Percentiles rank a stretch among this genome's conserved stretches.
phyloP scores from a whole-genome alignment of 495 filamentous ascomycete genomes.

The Annulohypoxylon moriforme region DNA sequence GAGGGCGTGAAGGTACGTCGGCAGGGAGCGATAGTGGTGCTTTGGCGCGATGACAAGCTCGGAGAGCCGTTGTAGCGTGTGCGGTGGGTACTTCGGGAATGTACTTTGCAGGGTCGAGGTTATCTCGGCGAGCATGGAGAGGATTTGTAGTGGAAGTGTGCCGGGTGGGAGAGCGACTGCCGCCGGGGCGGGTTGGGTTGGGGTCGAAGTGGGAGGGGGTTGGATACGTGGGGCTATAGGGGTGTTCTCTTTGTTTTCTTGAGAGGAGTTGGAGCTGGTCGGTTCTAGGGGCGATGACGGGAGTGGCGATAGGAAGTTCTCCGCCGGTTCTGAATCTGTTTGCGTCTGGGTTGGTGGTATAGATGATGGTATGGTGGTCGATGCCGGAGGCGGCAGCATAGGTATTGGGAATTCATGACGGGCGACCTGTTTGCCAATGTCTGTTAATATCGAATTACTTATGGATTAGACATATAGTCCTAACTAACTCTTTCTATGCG shows the following conservation, averaged over 20 bases:
- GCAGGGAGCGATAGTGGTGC: constrained; percentile 80
- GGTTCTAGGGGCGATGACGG: constrained; percentile 61
- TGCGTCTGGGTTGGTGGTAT: constrained; percentile 42
- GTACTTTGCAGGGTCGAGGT: constrained; percentile 71
- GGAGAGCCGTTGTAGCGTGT: constrained; percentile 91
- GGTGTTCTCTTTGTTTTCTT: constrained; percentile 63
- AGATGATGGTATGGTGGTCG: constrained; percentile 51
- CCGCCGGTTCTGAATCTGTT: constrained; percentile 65
- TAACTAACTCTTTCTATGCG: constrained; percentile 56
- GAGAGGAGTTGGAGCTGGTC: constrained; percentile 58
- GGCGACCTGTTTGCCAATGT: constrained; percentile 50
- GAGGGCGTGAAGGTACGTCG: constrained; percentile 87
- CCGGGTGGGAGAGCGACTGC: constrained; percentile 43
- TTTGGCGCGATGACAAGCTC: constrained; percentile 87
- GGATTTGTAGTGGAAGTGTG: constrained; percentile 71
- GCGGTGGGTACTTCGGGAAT: constrained; percentile 82
- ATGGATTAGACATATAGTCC: neutral
- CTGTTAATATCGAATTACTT: constrained; percentile 6
- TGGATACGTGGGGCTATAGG: constrained; percentile 44
- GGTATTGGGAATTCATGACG: constrained; percentile 60
- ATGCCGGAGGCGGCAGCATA: constrained; percentile 46
- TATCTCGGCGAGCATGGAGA: constrained; percentile 72
- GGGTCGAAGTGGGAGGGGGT: constrained; percentile 31
- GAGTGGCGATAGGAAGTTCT: constrained; percentile 61
- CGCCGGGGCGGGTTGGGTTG: constrained; percentile 32